A percentile compares a stretch with the other conserved stretches of the same genome.
These are phyloP conservation scores for Allium cepa DNA, from an alignment of 106 monocot species.

Conservation along the genomic window DNA sequence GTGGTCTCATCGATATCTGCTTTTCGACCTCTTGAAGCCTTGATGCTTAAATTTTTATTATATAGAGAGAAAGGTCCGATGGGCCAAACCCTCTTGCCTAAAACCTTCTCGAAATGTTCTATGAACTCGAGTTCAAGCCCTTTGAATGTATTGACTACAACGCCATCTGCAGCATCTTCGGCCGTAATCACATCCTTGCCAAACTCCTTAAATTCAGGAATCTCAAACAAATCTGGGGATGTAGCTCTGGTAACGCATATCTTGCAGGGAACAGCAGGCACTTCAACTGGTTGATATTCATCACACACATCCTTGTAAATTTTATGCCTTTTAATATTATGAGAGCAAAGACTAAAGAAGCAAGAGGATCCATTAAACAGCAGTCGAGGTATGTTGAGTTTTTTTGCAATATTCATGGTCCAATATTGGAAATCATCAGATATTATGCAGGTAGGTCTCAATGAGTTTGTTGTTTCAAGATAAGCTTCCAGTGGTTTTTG, in stretches of 20 bases:
- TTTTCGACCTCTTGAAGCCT: conserved; percentile 18
- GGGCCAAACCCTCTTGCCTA: conserved; percentile 37
- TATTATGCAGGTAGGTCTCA: conserved; percentile 1
- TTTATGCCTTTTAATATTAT: neutral
- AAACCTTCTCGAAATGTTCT: conserved; percentile 14
- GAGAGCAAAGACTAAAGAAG: neutral
- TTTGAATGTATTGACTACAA: conserved; percentile 38
- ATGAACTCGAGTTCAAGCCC: conserved; percentile 28
- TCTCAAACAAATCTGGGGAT: conserved; percentile 19
- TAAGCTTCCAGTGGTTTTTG: neutral
- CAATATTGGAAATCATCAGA: conserved; percentile 4
- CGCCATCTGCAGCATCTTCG: conserved; percentile 20
- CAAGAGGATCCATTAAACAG: conserved; percentile 11
- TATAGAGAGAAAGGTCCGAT: conserved; percentile 44
- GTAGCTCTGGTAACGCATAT: conserved; percentile 17
- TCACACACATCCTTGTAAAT: neutral
- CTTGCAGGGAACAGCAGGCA: conserved; percentile 29
- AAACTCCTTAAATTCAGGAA: conserved; percentile 2
- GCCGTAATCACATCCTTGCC: neutral
- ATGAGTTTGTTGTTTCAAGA: neutral
- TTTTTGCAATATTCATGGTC: neutral
- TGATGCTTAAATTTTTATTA: conserved; percentile 8
- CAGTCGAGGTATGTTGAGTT: neutral
- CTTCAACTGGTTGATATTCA: neutral
- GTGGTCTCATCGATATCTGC: conserved; percentile 6